These are phyloP conservation scores for Rhizopogon vesiculosus DNA, from an alignment of 768 basidiomycete species.

Conservation along the genomic window DNA sequence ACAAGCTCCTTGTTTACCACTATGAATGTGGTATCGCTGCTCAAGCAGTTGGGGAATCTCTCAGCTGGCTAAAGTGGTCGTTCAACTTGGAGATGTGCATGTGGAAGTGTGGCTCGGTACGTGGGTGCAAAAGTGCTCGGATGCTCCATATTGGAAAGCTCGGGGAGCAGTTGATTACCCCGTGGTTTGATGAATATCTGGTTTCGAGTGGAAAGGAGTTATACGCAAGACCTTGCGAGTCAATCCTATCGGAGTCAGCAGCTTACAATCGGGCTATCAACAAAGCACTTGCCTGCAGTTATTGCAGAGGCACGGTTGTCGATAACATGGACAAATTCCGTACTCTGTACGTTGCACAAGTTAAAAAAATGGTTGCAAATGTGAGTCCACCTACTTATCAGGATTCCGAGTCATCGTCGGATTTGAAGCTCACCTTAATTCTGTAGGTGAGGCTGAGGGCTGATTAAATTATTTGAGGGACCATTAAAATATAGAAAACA, in stretches of 20 bases:
- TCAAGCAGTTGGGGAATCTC: neutral
- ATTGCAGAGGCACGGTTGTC: neutral
- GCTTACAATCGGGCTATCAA: neutral
- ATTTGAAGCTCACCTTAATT: slow-evolving; percentile 1
- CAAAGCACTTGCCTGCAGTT: neutral
- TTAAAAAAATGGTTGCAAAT: neutral
- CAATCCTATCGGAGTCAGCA: neutral
- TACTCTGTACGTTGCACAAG: neutral
- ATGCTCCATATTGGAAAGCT: neutral
- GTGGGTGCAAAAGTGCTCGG: too few species aligned
- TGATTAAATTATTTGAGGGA: neutral
- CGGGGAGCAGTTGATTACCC: neutral
- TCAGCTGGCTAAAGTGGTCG: neutral
- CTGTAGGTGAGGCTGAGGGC: neutral
- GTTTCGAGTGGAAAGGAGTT: neutral
- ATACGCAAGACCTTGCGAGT: neutral
- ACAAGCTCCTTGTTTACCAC: slow-evolving; percentile 39
- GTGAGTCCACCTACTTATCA: slow-evolving; percentile 1
- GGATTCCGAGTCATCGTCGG: neutral
- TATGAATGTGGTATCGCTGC: slow-evolving; percentile 27
- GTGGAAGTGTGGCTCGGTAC: neutral
- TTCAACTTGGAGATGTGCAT: neutral
- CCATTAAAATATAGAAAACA: too few species aligned
- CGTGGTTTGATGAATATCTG: slow-evolving; percentile 2
- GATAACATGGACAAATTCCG: neutral